These are phyloP conservation scores for Globisporangium paddicum DNA, from an alignment of 352 stramenopile genomes.

Conservation along the genomic window DNA sequence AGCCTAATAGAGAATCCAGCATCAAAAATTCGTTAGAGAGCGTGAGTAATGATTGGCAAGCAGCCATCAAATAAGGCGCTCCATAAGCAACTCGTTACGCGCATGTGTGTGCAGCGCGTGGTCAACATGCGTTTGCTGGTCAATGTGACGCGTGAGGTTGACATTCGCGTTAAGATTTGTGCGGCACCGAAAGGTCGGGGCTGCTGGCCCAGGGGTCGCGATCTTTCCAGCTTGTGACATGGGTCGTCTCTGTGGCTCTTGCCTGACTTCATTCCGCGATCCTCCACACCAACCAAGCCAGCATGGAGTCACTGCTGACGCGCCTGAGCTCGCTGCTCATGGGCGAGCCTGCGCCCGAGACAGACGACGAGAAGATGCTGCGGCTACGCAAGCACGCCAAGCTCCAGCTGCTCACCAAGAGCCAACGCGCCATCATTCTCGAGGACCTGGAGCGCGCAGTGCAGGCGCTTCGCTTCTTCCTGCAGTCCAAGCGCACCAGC, in stretches of 20 bases:
- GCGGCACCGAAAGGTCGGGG: background rate
- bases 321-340: constrained; percentile 42
- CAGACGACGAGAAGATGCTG: constrained; percentile 39
- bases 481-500: constrained; percentile 29
- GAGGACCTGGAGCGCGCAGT: constrained; percentile 75
- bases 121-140: background rate
- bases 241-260: background rate
- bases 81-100: no score
- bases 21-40: background rate
- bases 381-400: constrained; percentile 48
- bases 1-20: background rate
- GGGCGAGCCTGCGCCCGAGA: constrained; percentile 48
- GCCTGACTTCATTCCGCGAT: background rate
- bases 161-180: no score
- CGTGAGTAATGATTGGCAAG: background rate
- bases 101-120: no score
- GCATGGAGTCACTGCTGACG: constrained; percentile 57
- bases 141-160: background rate
- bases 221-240: constrained; percentile 11
- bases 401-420: constrained; percentile 65
- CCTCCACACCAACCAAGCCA: background rate
- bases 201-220: background rate
- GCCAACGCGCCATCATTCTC: constrained; percentile 69
- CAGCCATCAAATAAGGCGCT: no score
- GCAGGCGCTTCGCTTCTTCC: constrained; percentile 45